These are phyloP conservation scores for Noccaea bulbosa DNA, from an alignment of 345 rosid species.

Conservation along the genomic window DNA sequence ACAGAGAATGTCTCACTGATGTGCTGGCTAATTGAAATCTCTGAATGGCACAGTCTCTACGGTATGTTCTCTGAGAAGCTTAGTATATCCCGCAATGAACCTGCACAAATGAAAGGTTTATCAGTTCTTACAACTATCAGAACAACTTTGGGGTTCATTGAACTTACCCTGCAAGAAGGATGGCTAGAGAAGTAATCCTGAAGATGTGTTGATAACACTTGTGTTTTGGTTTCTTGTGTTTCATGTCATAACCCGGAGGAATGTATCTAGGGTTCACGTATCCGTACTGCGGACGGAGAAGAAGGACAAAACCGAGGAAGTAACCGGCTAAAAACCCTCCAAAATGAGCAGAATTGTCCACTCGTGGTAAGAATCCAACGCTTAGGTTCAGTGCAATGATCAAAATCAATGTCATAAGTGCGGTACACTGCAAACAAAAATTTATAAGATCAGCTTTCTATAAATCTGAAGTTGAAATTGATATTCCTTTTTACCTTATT, in stretches of 20 bases:
- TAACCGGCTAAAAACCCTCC: constrained; percentile 88
- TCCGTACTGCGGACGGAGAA: constrained; percentile 91
- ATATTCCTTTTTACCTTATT: constrained; percentile 60
- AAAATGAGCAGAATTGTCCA: constrained; percentile 90
- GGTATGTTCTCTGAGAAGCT: constrained; percentile 49
- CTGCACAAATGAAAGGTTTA: constrained; percentile 45
- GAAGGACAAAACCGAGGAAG: constrained; percentile 78
- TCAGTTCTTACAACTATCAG: background rate
- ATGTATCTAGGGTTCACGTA: constrained; percentile 65
- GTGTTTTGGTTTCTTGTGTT: constrained; percentile 63
- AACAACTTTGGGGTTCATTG: background rate
- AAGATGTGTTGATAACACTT: constrained; percentile 67
- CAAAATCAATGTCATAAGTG: constrained; percentile 63
- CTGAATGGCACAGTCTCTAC: constrained; percentile 30
- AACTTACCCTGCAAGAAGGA: constrained; percentile 68
- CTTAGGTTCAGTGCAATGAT: constrained; percentile 76
- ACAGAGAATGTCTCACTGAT: constrained; percentile 19
- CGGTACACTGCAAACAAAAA: constrained; percentile 59
- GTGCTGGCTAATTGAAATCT: constrained; percentile 36
- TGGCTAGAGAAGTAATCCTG: constrained; percentile 48
- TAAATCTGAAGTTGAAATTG: constrained; percentile 1
- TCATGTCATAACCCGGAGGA: constrained; percentile 66
- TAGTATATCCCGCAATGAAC: constrained; percentile 52
- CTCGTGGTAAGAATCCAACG: constrained; percentile 74
- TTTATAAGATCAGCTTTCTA: background rate